Evolutionary conservation across 176 grass and related monocot species (phyloP), one percentile per base, ranked within the genome.

Genomic region (Avena atlantica): DNA sequence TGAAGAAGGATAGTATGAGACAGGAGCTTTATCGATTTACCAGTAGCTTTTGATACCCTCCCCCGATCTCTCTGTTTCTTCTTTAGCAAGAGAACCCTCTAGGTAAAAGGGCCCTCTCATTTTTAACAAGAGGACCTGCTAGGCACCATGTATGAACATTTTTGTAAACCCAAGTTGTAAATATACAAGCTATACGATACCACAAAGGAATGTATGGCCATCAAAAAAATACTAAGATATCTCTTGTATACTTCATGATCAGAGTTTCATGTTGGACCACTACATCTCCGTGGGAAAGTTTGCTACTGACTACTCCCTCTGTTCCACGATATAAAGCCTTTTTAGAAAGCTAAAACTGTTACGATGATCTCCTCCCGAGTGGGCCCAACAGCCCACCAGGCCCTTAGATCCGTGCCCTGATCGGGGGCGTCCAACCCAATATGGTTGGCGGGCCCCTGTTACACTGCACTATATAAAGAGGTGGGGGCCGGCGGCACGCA

Each of bases 31-130:
- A 57, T 78, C 80, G 83, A 78, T 78, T 77, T 45, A 91, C 82
- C 69, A 91, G 71, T 77, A 86, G 86, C 78, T 88, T 91, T 78
- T 91, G 87, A 85, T 66, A 45, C 73, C 73, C 48, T 29, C 3
- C 73, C 23, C 9, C 6, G 6, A 36, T 36, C 27, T 67, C 24
- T 66, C 27, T 67, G 14, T 67, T 67, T 67, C 23, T 76, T 76
- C 50, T 29, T 27, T 76, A 76, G 71, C 45, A 51, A 74, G 40
- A 73, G 20, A 14, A 49, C 71, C n/a, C 48, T 27, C 71, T 74
- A 74, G 79, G 23, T 65, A 65, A 65, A 85, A 74, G 2, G 29
- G 24, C 10, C 78, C 40, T 60, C 21, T 7, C n/a, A 57, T 45
- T 63, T 29, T 81, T 12, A 74, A 84, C 83, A 84, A 51, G 71